Base-by-base conservation (phyloP, 108 stramenopile species). In the Cylindrotheca closterium region DNA sequence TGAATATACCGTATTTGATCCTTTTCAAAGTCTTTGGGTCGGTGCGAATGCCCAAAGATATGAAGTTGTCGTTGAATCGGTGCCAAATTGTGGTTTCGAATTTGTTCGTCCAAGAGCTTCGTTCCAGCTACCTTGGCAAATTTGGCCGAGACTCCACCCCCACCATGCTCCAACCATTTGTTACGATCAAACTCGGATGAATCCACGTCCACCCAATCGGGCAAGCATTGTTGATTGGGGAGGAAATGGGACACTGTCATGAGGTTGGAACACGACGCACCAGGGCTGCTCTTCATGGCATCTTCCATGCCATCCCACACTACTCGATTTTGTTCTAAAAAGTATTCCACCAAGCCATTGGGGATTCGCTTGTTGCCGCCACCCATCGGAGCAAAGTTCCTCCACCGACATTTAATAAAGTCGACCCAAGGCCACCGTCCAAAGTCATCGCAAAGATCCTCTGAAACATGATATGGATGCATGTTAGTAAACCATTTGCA, bases 71-170 rank as follows among this genome's bases (percentile, higher is more conserved):
- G 66, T 42, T 51, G 18, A 8, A 15, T 18, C 5, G 52, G 25
- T 1, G 31, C 0, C 25, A 34, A 25, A 1, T 27, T 1, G 12
- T 82, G 30, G n/a, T 67, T 68, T 24, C 84, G 78, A 50, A 85
- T 69, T 68, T 85, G 84, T 29, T 63, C 26, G 25, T 82, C 84
- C n/a, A 85, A 26, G 27, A 67, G 10, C 4, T 48, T 22, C 3
- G 72, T 62, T n/a, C 84, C 84, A 3, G 80, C 80, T 22, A 85
- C 84, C 50, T 79, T 70, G 51, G 84, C 84, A 82, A 85, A 85
- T 51, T 85, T 85, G 54, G 84, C 84, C 22, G 68, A 71, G 18
- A 72, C 64, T 3, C 58, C 79, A 19, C 76, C 75, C 26, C 60
- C 84, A n/a, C 79, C 79, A 51, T 85, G 84, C 49, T 85, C 71